phyloP scores from a whole-genome alignment of 768 basidiomycete genomes.

The Symmetrospora coprosmae region DNA sequence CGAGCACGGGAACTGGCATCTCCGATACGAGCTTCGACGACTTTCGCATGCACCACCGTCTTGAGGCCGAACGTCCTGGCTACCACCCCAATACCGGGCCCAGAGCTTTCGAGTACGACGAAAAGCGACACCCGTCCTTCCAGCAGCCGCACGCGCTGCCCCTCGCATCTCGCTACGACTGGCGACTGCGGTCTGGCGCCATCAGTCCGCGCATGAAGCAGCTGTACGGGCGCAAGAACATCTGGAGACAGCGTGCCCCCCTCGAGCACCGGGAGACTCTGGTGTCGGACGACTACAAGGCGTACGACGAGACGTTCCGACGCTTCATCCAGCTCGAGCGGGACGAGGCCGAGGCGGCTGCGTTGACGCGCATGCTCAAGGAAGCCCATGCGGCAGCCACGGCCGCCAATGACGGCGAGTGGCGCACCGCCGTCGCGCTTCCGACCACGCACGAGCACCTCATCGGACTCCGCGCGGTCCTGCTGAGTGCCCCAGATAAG shows the following conservation, averaged over 20 bases:
- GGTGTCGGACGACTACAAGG: not conserved
- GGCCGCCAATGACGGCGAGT: no score
- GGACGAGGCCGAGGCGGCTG: not conserved
- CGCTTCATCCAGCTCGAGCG: constrained; percentile 11
- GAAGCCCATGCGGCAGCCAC: not conserved
- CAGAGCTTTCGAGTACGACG: no score
- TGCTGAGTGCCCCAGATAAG: no score
- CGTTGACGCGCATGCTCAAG: not conserved
- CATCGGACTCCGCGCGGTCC: no score
- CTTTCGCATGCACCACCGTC: constrained; percentile 3
- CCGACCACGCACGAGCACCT: no score
- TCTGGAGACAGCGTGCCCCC: not conserved
- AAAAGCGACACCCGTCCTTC: not conserved
- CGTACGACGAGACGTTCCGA: not conserved
- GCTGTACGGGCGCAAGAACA: not conserved
- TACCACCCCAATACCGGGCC: not conserved
- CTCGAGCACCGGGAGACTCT: not conserved
- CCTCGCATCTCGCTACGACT: constrained; percentile 13
- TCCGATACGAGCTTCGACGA: no score
- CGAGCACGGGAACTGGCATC: no score
- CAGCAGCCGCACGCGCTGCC: not conserved
- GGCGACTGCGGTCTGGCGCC: constrained; percentile 14
- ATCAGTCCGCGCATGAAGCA: no score
- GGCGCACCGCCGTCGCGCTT: no score
- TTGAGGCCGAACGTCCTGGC: not conserved